A percentile compares a stretch with the other conserved stretches of the same genome.
Evolutionary conservation across 2,329 filamentous ascomycete genomes (phyloP).

Genomic region (Zasmidium citrigriseum): DNA sequence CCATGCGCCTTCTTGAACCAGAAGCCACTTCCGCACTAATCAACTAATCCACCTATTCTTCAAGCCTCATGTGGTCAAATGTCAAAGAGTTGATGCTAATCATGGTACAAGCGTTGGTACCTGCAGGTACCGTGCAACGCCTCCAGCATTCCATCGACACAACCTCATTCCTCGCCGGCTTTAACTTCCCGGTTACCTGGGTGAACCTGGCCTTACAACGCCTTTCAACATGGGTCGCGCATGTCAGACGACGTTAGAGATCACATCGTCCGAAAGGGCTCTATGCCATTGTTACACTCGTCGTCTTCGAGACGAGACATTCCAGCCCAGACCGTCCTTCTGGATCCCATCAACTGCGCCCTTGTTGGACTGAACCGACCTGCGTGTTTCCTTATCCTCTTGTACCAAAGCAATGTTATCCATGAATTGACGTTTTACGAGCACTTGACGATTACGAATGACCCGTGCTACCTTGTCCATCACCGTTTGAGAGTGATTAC

Average conservation of each 20-base stretch:
- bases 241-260: constrained; percentile 15
- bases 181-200: constrained; percentile 26
- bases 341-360: constrained; percentile 24
- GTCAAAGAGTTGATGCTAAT: not conserved
- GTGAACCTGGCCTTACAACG: constrained; percentile 10
- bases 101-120: not conserved
- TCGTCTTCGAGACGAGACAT: constrained; percentile 32
- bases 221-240: constrained; percentile 6
- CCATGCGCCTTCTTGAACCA: not conserved
- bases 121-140: constrained; percentile 4
- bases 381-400: constrained; percentile 14
- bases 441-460: constrained; percentile 17
- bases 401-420: constrained; percentile 12
- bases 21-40: not conserved
- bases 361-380: constrained; percentile 10
- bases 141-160: constrained; percentile 17
- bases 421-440: constrained; percentile 17
- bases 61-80: not conserved
- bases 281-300: constrained; percentile 29
- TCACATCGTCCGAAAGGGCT: constrained; percentile 1
- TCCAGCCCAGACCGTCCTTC: constrained; percentile 17
- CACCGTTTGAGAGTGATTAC: constrained; percentile 25
- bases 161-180: constrained; percentile 13
- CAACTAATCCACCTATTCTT: not conserved
- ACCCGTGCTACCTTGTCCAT: constrained; percentile 22